Conservation (phyloP, 2,329 filamentous ascomycete genomes). For the Cytospora piceicola region DNA sequence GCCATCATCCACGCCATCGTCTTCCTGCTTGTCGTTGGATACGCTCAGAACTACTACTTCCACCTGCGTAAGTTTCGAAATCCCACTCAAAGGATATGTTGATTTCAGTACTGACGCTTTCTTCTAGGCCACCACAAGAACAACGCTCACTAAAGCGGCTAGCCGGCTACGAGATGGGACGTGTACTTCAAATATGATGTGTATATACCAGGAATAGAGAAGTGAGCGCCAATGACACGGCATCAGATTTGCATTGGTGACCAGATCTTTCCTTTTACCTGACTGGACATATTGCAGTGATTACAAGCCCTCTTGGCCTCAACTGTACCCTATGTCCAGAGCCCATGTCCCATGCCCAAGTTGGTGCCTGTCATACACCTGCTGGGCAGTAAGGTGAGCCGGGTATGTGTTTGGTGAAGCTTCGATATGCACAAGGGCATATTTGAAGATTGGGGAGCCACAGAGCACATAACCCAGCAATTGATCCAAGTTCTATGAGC, state of each 20-base stretch:
- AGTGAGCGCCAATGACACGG: slow-evolving; percentile 19
- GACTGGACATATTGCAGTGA: neutral
- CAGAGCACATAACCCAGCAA: neutral
- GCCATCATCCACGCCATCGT: slow-evolving; percentile 87
- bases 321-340: neutral
- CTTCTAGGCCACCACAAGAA: slow-evolving; percentile 97
- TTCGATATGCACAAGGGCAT: neutral
- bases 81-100: neutral
- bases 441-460: neutral
- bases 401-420: neutral
- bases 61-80: slow-evolving; percentile 79
- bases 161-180: slow-evolving; percentile 24
- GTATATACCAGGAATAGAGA: slow-evolving; percentile 29
- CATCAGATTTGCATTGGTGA: slow-evolving; percentile 21
- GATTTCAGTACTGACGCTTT: slow-evolving; percentile 12
- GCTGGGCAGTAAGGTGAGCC: neutral
- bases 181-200: slow-evolving; percentile 12
- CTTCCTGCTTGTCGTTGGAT: slow-evolving; percentile 78
- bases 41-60: slow-evolving; percentile 99
- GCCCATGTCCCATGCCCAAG: neutral
- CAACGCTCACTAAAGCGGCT: slow-evolving; percentile 82
- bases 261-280: neutral
- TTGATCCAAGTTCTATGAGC: neutral
- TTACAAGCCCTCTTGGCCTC: neutral
- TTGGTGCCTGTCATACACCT: neutral